Evolutionary conservation across 2,329 filamentous ascomycete genomes (phyloP).

Genomic region (Penicillium sp.): DNA sequence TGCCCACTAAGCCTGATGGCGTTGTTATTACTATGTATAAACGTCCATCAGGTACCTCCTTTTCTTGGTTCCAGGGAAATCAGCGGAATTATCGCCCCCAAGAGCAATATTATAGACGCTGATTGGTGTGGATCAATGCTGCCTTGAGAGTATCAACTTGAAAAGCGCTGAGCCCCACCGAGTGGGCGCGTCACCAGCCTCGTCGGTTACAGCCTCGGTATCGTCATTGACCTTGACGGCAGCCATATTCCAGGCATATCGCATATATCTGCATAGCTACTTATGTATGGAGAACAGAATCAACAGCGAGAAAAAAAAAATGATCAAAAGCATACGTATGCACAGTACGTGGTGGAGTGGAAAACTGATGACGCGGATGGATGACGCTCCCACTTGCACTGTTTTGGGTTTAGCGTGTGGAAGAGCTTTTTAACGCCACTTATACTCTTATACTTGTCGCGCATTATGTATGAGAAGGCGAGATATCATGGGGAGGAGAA

Average conservation of each 20-base stretch:
- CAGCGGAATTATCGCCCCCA: background rate
- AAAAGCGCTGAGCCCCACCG: background rate
- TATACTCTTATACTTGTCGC: too few relatives aligned
- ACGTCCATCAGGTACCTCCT: background rate
- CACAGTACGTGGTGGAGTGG: slow-evolving; percentile 8
- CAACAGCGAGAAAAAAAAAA: background rate
- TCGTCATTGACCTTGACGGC: too few relatives aligned
- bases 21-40: background rate
- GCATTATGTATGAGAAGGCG: too few relatives aligned
- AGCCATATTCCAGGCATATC: background rate
- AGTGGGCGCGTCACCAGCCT: background rate
- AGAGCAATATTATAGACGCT: background rate
- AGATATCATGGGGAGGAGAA: too few relatives aligned
- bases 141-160: background rate
- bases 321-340: slow-evolving; percentile 13
- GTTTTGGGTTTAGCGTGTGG: background rate
- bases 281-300: too few relatives aligned
- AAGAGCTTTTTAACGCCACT: background rate
- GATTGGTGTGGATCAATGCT: background rate
- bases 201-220: background rate
- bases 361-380: slow-evolving; percentile 22
- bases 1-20: background rate
- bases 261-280: background rate
- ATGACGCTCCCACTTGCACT: slow-evolving; percentile 10
- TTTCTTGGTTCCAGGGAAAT: background rate